These are phyloP conservation scores for Plasmodium blacklocki DNA, from an alignment of 169 alveolate species.

Conservation along the genomic window DNA sequence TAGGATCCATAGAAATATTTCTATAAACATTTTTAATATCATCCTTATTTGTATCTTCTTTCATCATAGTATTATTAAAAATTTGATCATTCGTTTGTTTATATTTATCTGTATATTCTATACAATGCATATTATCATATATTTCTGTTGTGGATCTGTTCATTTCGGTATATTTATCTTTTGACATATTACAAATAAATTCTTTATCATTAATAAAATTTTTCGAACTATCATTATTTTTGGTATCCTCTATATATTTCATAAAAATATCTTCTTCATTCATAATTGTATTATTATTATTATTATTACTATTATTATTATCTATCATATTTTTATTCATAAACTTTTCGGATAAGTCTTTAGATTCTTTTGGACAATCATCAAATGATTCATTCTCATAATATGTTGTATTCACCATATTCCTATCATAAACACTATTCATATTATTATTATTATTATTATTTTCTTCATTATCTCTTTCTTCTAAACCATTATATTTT, in stretches of 20 bases:
- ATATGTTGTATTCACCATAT: constrained; percentile 34
- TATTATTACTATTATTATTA: not conserved
- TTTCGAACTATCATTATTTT: not conserved
- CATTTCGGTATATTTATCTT: not conserved
- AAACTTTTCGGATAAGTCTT: not conserved
- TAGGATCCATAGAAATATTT: not conserved
- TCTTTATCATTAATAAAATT: not conserved
- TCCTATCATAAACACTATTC: constrained; percentile 20
- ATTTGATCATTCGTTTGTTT: not conserved
- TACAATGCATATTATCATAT: not conserved
- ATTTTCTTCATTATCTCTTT: not conserved
- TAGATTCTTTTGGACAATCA: not conserved
- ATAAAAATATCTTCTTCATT: constrained; percentile 23
- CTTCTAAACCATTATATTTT: constrained; percentile 6
- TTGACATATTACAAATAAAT: not conserved
- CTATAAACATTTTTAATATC: not conserved
- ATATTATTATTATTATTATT: not conserved
- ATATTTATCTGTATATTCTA: not conserved
- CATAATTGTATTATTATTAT: not conserved
- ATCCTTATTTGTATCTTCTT: not conserved
- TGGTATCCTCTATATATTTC: constrained; percentile 6
- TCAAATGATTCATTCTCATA: constrained; percentile 13
- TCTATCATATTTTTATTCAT: not conserved
- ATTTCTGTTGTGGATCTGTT: not conserved
- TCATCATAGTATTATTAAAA: not conserved